phyloP scores from a whole-genome alignment of 352 stramenopile species.

The Globisporangium spiculum region DNA sequence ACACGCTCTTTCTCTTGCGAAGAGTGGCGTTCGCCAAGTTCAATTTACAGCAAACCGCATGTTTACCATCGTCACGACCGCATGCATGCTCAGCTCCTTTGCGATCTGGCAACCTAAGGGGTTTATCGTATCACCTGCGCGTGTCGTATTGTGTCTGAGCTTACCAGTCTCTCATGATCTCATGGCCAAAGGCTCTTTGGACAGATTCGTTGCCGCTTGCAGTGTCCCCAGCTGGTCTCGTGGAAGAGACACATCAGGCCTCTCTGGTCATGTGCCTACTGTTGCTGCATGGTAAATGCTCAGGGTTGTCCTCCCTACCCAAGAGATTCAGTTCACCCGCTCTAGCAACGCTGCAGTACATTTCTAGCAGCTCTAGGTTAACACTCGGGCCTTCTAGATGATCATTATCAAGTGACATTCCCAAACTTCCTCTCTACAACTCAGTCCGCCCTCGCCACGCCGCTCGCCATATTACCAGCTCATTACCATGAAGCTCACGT shows the following conservation, averaged over 20 bases:
- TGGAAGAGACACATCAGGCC: not conserved
- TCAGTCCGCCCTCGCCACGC: not conserved
- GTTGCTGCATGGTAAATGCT: not conserved
- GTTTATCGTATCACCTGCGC: not conserved
- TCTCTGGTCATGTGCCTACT: not conserved
- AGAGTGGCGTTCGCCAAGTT: not conserved
- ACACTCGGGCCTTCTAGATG: not conserved
- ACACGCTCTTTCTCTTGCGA: not conserved
- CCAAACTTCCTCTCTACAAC: not conserved
- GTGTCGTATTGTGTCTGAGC: not conserved
- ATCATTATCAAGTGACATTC: not conserved
- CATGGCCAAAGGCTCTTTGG: not conserved
- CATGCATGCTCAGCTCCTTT: not conserved
- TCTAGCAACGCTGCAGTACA: not conserved
- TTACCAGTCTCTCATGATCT: not conserved
- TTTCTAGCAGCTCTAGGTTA: not conserved
- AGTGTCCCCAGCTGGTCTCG: constrained; percentile 1
- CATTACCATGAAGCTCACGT: not conserved
- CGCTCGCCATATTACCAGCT: not conserved
- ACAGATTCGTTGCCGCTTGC: not conserved
- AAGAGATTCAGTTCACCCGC: not conserved
- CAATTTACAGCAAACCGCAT: not conserved
- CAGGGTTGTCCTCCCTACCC: not conserved
- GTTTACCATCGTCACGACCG: not conserved
- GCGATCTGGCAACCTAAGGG: not conserved